Evolutionary conservation across 306 rosid species (phyloP), one percentile per base, ranked within the genome.

Genomic region (Cicer yamashitae): DNA sequence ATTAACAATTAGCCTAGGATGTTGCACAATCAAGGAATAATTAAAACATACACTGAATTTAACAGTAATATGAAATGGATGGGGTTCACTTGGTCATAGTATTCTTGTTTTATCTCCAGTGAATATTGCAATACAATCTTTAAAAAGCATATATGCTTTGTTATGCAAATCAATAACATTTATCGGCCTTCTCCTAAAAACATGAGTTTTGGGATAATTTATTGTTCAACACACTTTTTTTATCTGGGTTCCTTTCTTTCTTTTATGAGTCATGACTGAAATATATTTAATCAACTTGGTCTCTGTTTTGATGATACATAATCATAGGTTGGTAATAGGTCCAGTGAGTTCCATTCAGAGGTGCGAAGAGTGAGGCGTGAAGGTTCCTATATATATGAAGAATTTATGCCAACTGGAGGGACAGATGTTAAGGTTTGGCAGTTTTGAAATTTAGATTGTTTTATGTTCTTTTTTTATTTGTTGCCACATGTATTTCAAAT

Each of bases 351-450:
- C 79, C 96, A 84, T 81, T 93, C 98, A 9, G 99, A 94, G 10
- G 93, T 90, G 71, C 91, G 99, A 89, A 90, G 91, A 83, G 99
- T 92, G 77, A 90, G 99, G 79, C 97, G 96, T 71, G 99, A 92
- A 86, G 92, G 97, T 79, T 94, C 99, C 50, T 94, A 94, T 75
- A 94, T 94, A 66, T 94, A 94, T 12, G 99, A 94, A 77, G 99
- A 94, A 70, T 94, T 94, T 81, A 92, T 90, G 97, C 92, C 99
- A 25, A 94, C 99, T 39, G 99, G 99, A 77, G 99, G 99, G 77
- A 94, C 99, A 78, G 99, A 94, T 87, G 99, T 94, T 71, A 94
- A 94, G 99, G 99, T 94, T 74, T 70, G 85, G 66, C 43, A 57
- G 12, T 46, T 69, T 66, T 77, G 50, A 78, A 66, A 78, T 68